phyloP scores from a whole-genome alignment of 2,329 filamentous ascomycete species.

The Rhytidhysteron rufulum region DNA sequence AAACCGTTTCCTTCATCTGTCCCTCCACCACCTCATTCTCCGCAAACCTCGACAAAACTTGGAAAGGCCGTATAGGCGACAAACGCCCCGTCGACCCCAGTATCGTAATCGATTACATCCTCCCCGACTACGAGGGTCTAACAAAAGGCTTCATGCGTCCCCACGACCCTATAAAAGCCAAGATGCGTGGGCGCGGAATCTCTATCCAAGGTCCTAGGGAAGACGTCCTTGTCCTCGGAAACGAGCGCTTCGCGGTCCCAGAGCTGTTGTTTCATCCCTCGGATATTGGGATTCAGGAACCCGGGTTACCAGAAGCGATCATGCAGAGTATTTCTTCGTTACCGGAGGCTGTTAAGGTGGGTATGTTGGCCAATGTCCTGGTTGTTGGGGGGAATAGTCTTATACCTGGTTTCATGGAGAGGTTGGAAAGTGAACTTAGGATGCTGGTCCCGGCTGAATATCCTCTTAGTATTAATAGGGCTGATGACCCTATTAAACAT shows the following conservation, averaged over 20 bases:
- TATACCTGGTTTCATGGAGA: conserved; percentile 75
- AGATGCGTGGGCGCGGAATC: conserved; percentile 46
- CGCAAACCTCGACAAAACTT: conserved; percentile 72
- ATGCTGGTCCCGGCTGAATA: conserved; percentile 41
- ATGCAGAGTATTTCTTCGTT: conserved; percentile 71
- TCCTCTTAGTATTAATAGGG: conserved; percentile 31
- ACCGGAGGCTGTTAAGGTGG: conserved; percentile 79
- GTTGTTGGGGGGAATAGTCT: conserved; percentile 83
- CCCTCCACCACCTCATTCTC: conserved; percentile 60
- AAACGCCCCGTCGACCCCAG: conserved; percentile 50
- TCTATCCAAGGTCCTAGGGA: conserved; percentile 58
- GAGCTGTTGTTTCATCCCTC: conserved; percentile 84
- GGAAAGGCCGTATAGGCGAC: conserved; percentile 62
- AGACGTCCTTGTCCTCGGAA: conserved; percentile 80
- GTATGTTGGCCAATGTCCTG: conserved; percentile 79
- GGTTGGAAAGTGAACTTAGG: conserved; percentile 70
- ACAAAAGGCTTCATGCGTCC: conserved; percentile 69
- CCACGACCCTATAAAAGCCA: conserved; percentile 66
- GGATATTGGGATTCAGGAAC: conserved; percentile 80
- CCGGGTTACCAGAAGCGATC: conserved; percentile 78
- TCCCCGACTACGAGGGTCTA: conserved; percentile 70
- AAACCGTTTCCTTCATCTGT: conserved; percentile 79
- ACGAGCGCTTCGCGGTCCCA: conserved; percentile 86
- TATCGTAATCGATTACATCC: conserved; percentile 84
- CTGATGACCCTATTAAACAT: conserved; percentile 76